Conservation (phyloP, 495 filamentous ascomycete species). For the Penicillium silybi region DNA sequence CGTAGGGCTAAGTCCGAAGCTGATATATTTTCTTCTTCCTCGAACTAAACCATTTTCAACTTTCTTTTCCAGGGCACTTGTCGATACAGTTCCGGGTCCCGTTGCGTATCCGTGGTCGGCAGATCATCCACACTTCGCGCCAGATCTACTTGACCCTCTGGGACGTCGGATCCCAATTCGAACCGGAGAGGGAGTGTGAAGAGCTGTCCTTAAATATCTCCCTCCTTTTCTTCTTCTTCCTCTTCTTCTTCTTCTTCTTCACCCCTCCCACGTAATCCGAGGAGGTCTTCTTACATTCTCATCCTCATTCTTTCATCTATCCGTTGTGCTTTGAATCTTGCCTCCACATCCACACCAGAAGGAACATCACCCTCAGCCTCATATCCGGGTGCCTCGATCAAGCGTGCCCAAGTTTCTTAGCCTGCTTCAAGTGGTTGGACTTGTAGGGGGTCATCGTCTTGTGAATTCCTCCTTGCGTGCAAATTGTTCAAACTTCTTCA, state of each 20-base stretch:
- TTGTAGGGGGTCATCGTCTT: slow-evolving; percentile 12
- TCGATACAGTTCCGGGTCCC: neutral
- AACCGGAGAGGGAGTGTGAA: neutral
- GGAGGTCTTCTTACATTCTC: neutral
- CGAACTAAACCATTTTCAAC: neutral
- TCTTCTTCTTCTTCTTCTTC: neutral
- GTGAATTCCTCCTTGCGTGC: slow-evolving; percentile 6
- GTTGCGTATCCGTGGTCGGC: neutral
- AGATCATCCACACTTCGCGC: neutral
- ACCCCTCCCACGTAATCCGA: neutral
- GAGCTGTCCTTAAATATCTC: neutral
- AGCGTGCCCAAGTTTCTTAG: slow-evolving; percentile 8
- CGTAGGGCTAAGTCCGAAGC: neutral
- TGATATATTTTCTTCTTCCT: neutral
- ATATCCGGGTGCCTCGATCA: neutral
- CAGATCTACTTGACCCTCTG: neutral
- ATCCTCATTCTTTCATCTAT: too few relatives aligned
- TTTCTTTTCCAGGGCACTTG: neutral
- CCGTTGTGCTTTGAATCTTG: too few relatives aligned
- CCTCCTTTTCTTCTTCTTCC: neutral
- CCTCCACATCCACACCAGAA: slow-evolving; percentile 1
- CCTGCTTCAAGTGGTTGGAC: slow-evolving; percentile 11
- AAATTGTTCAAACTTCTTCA: neutral
- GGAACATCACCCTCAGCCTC: neutral
- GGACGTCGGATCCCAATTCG: neutral